Evolutionary conservation across 2,329 filamentous ascomycete species (phyloP).

Genomic region (Ilyonectria mors-panacis): DNA sequence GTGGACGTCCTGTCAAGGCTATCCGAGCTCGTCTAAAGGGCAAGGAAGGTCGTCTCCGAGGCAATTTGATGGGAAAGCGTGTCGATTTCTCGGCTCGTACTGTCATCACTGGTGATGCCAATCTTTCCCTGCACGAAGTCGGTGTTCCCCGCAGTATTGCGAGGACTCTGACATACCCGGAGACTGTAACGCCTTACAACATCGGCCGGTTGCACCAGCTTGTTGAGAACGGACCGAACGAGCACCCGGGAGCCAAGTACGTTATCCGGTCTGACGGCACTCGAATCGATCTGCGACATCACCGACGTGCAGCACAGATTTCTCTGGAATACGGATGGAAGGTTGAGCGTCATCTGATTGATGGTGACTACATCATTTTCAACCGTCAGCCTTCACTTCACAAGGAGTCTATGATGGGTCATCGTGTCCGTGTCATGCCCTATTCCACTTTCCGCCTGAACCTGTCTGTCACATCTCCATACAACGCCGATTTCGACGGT

Average conservation of each 20-base stretch:
- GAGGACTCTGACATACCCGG: conserved; percentile 92
- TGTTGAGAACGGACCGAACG: conserved; percentile 93
- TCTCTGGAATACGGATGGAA: conserved; percentile 97
- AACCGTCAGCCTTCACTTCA: conserved; percentile 99
- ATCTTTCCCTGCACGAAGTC: conserved; percentile 95
- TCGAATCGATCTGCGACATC: conserved; percentile 93
- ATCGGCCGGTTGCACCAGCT: conserved; percentile 91
- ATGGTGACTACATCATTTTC: conserved; percentile 99
- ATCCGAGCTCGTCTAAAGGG: conserved; percentile 98
- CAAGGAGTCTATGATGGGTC: conserved; percentile 99
- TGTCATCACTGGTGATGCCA: conserved; percentile 98
- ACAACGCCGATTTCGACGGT: conserved; percentile 99
- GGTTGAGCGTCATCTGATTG: conserved; percentile 95
- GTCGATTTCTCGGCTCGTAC: conserved; percentile 99
- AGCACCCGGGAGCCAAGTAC: conserved; percentile 96
- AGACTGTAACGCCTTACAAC: conserved; percentile 98
- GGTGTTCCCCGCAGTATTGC: conserved; percentile 96
- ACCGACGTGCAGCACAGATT: conserved; percentile 89
- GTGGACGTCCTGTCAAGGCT: conserved; percentile 94
- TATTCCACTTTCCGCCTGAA: conserved; percentile 99
- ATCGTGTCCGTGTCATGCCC: conserved; percentile 97
- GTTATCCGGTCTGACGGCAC: conserved; percentile 95
- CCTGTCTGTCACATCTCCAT: conserved; percentile 96
- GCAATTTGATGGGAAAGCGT: conserved; percentile 99
- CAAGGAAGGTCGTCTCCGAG: conserved; percentile 97